Base-by-base conservation (phyloP, 805 yeast genomes). In the Candida montana region DNA sequence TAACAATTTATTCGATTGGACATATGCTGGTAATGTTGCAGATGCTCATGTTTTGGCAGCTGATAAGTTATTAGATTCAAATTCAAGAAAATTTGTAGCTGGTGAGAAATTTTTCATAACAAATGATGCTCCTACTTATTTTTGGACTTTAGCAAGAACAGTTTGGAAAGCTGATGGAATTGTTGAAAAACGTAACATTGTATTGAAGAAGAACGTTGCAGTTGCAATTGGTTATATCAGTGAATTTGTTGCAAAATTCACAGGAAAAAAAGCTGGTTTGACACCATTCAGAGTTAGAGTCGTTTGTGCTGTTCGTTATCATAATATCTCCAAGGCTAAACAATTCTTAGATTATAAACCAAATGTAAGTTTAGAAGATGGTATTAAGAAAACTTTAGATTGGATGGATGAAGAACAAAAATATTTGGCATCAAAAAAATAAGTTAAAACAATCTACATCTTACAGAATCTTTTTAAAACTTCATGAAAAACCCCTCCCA, bases 1-100 rank as follows among this genome's bases (percentile, higher is more conserved):
- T 65, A 79, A 85, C 61, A 93, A 93, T 59, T 65, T 93, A 42
- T 93, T 91, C 55, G 99, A 93, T 61, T 90, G 96, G 86, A 88
- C 98, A 0, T 93, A 89, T 58, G 98, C 83, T n/a, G 98, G 97
- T 11, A 93, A 93, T 63, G 98, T 95, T 31, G 98, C 99, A 0
- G 95, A 89, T 63, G 83, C 97, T 9, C 99, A 93, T 61, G 91
- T 91, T 9, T 68, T 93, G 38, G 99, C 98, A 1, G 95, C 96
- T 6, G 68, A 83, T 55, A 81, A 81, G 61, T 61, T 90, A 16
- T 62, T 87, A 37, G 68, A 76, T 42, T 67, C 74, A 6, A 51
- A 51, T 7, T 51, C 66, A 13, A 67, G 73, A 9, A 43, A 54
- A 1, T 48, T 55, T 21, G 79, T 91, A 19, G 83, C 87, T 5